Percentiles rank a stretch among this genome's conserved stretches.
phyloP scores from a whole-genome alignment of 768 basidiomycete species.

The Naganishia kalamii region DNA sequence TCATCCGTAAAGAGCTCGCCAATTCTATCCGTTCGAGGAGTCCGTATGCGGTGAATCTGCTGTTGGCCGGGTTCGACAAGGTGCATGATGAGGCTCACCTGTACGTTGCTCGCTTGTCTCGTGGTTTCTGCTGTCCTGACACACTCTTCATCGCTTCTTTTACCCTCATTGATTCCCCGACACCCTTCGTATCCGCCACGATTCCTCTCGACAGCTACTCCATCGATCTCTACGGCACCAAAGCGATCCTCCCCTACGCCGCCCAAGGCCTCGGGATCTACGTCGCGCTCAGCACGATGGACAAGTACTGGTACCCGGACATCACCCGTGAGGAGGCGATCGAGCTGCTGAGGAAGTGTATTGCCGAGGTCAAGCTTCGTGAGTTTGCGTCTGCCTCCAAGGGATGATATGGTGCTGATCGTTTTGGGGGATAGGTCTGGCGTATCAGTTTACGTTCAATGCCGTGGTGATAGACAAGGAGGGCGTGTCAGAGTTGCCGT shows the following conservation, averaged over 20 bases:
- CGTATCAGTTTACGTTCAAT: constrained; percentile 61
- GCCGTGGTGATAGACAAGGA: constrained; percentile 89
- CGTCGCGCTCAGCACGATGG: constrained; percentile 84
- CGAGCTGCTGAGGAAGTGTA: constrained; percentile 73
- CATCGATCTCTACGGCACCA: constrained; percentile 92
- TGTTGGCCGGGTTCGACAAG: constrained; percentile 89
- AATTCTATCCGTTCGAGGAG: constrained; percentile 78
- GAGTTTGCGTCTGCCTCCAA: constrained; percentile 37
- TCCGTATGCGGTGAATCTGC: constrained; percentile 85
- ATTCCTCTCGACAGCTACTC: constrained; percentile 64
- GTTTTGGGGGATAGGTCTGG: constrained; percentile 29
- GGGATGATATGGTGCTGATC: constrained; percentile 32
- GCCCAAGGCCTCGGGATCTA: constrained; percentile 94
- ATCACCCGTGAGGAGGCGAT: constrained; percentile 79
- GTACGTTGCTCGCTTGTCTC: background rate
- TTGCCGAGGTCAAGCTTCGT: constrained; percentile 78
- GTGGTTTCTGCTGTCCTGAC: too few relatives aligned
- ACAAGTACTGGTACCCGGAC: constrained; percentile 87
- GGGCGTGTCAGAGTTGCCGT: constrained; percentile 48
- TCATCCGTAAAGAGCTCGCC: constrained; percentile 87
- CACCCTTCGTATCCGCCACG: background rate
- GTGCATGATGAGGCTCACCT: constrained; percentile 54
- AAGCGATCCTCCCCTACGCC: constrained; percentile 79
- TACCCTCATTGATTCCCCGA: background rate
- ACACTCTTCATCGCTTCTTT: background rate